These are phyloP conservation scores for Pythium guiyangense DNA, from an alignment of 352 stramenopile species.

Conservation along the genomic window DNA sequence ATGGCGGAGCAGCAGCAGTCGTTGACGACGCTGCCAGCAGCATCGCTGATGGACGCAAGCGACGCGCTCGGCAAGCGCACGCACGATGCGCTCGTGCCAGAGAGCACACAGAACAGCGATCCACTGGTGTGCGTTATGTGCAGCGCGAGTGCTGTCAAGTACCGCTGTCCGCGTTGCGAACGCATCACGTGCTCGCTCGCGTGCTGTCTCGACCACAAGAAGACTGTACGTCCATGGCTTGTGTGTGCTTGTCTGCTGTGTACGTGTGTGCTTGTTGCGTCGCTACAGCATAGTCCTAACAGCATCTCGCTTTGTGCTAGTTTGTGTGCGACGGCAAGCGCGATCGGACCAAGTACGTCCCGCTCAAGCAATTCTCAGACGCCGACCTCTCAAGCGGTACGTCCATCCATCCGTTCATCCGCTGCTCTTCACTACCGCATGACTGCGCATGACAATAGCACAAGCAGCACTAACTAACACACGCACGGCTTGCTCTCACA, in stretches of 20 bases:
- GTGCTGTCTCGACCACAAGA: conserved; percentile 82
- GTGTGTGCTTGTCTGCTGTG: no score
- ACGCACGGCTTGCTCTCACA: not conserved
- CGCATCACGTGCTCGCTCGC: conserved; percentile 76
- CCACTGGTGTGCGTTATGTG: conserved; percentile 39
- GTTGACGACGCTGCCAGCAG: not conserved
- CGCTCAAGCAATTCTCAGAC: conserved; percentile 67
- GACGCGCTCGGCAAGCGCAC: conserved; percentile 27
- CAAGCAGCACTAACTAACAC: not conserved
- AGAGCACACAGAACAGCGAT: not conserved
- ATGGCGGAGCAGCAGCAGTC: conserved; percentile 8
- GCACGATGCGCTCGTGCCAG: conserved; percentile 2
- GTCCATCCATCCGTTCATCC: not conserved
- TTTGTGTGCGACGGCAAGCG: conserved; percentile 78
- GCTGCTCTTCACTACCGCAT: not conserved
- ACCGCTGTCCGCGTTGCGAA: conserved; percentile 81
- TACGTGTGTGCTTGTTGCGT: no score
- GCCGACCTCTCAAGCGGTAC: conserved; percentile 72
- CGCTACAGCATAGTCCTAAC: not conserved
- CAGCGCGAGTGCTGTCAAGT: conserved; percentile 57
- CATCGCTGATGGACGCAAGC: not conserved
- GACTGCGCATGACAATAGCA: not conserved
- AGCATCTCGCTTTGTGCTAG: no score
- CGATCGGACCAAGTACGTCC: conserved; percentile 79
- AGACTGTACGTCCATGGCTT: conserved; percentile 57